These are phyloP conservation scores for Trichoderma sp. DNA, from an alignment of 2,329 filamentous ascomycete species.

Conservation along the genomic window DNA sequence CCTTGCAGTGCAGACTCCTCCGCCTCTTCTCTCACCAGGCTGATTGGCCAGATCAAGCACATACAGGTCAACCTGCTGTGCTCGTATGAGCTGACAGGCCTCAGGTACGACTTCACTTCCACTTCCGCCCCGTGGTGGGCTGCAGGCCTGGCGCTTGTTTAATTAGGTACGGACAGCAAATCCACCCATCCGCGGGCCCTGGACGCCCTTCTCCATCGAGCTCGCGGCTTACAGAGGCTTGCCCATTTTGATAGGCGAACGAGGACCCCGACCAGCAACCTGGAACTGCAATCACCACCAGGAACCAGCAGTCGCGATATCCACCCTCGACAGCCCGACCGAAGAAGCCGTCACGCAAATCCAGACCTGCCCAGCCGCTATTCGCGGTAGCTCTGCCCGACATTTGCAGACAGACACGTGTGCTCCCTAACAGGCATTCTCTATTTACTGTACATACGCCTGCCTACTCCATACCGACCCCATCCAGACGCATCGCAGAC, in stretches of 20 bases:
- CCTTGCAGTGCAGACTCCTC: neutral
- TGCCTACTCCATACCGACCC: neutral
- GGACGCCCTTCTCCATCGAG: slow-evolving; percentile 16
- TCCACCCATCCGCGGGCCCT: slow-evolving; percentile 22
- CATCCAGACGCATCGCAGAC: slow-evolving; percentile 9
- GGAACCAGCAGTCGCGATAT: slow-evolving; percentile 6
- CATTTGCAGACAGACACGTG: neutral
- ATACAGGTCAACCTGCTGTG: neutral
- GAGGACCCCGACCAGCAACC: slow-evolving; percentile 15
- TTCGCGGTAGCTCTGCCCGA: slow-evolving; percentile 9
- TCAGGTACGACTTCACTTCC: neutral
- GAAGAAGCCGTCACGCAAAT: slow-evolving; percentile 1
- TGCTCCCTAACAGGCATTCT: neutral
- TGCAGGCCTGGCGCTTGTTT: slow-evolving; percentile 24
- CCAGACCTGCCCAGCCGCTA: slow-evolving; percentile 16
- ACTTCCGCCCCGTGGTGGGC: neutral
- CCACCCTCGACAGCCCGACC: neutral
- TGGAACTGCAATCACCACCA: slow-evolving; percentile 6
- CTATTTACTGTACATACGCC: neutral
- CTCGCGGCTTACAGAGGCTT: slow-evolving; percentile 10
- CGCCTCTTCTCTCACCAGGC: neutral
- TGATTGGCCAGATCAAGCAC: neutral
- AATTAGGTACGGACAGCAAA: slow-evolving; percentile 25
- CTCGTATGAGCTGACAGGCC: neutral
- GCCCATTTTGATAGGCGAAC: slow-evolving; percentile 24